A percentile compares a stretch with the other conserved stretches of the same genome.
Evolutionary conservation across 306 rosid species (phyloP).

Genomic region (Cucurbita maxima): DNA sequence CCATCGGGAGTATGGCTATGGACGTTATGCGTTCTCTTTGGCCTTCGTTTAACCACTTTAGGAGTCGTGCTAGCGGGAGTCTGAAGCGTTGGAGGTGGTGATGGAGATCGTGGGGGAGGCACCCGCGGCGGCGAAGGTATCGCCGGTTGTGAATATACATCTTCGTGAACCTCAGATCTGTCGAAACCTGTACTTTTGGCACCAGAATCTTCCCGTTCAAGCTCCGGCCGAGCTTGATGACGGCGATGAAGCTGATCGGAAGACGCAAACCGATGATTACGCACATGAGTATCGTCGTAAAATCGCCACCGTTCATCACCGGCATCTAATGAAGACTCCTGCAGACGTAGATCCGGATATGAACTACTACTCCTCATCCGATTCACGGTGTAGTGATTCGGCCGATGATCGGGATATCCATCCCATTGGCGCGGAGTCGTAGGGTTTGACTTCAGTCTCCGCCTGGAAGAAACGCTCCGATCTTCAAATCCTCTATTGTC

Average conservation of each 20-base stretch:
- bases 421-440: constrained; percentile 34
- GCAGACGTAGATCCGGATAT: constrained; percentile 70
- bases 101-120: constrained; percentile 4
- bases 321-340: constrained; percentile 30
- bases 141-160: constrained; percentile 1
- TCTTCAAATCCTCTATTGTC: constrained; percentile 19
- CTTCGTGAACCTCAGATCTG: constrained; percentile 17
- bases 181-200: constrained; percentile 21
- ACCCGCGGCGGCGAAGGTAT: constrained; percentile 8
- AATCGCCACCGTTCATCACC: constrained; percentile 51
- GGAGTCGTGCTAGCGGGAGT: constrained; percentile 2
- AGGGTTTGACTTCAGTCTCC: constrained; percentile 18
- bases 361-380: constrained; percentile 65
- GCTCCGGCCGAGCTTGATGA: constrained; percentile 13
- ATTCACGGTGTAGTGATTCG: neutral
- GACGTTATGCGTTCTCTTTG: constrained; percentile 21
- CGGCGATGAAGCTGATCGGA: constrained; percentile 18
- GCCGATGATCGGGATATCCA: constrained; percentile 33
- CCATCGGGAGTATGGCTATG: neutral
- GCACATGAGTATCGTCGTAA: constrained; percentile 44
- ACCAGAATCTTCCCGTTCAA: constrained; percentile 7
- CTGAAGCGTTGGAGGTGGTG: constrained; percentile 3
- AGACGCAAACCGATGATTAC: constrained; percentile 13
- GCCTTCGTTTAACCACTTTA: constrained; percentile 1
- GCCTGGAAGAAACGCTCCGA: constrained; percentile 5